These are phyloP conservation scores for Pleurotus cornucopiae DNA, from an alignment of 768 basidiomycete genomes.

Conservation along the genomic window DNA sequence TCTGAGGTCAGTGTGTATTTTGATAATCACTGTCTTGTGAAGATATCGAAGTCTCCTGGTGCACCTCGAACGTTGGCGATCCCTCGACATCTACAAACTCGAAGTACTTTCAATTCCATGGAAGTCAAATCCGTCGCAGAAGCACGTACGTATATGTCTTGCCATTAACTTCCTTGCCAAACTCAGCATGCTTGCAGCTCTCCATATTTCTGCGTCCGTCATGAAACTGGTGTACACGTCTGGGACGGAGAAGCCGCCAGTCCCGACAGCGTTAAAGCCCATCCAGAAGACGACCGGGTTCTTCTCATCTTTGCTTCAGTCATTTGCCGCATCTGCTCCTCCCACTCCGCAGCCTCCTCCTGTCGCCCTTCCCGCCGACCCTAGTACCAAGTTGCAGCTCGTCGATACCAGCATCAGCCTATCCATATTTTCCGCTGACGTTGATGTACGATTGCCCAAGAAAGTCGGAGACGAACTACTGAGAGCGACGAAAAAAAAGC, in stretches of 20 bases:
- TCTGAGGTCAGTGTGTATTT: conserved; percentile 76
- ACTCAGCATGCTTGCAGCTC: conserved; percentile 34
- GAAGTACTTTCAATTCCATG: conserved; percentile 64
- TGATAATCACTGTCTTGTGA: conserved; percentile 69
- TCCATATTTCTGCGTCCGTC: conserved; percentile 79
- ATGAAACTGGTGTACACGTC: conserved; percentile 73
- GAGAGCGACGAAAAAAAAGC: conserved; percentile 93
- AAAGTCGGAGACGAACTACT: conserved; percentile 72
- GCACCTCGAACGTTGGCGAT: conserved; percentile 45
- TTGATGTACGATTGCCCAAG: conserved; percentile 59
- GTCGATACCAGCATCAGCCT: conserved; percentile 54
- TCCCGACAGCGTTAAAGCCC: conserved; percentile 23
- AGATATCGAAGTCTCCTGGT: conserved; percentile 60
- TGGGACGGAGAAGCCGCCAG: conserved; percentile 54
- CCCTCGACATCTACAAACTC: conserved; percentile 50
- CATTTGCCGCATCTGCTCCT: conserved; percentile 26
- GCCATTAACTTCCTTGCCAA: not conserved
- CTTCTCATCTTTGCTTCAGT: conserved; percentile 43
- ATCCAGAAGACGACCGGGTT: conserved; percentile 35
- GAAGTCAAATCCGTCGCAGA: conserved; percentile 57
- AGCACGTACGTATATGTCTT: conserved; percentile 42
- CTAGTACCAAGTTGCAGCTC: conserved; percentile 33
- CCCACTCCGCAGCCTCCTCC: conserved; percentile 32
- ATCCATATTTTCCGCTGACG: conserved; percentile 62
- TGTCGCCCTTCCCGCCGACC: conserved; percentile 28